These are phyloP conservation scores for Nicotiana otophora DNA, from an alignment of 257 asterid species.

Conservation along the genomic window DNA sequence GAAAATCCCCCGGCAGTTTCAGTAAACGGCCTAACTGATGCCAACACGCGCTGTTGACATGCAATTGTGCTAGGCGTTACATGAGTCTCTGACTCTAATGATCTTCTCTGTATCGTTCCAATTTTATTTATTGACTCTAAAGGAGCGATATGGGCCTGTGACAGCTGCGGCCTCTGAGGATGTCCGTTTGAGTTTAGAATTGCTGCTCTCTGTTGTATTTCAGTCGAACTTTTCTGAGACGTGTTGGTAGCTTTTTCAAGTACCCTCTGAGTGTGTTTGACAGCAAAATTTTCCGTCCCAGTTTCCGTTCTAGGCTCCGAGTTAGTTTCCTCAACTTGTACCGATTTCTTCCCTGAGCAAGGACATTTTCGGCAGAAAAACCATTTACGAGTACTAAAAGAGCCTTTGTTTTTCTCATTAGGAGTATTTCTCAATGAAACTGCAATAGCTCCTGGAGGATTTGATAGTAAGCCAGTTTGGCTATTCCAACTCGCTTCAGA, in stretches of 20 bases:
- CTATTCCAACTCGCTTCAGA: constrained; percentile 96
- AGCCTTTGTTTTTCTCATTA: constrained; percentile 19
- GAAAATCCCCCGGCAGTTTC: constrained; percentile 41
- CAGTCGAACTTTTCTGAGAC: constrained; percentile 18
- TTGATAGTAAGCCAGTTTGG: constrained; percentile 60
- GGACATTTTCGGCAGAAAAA: constrained; percentile 60
- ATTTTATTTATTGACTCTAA: neutral
- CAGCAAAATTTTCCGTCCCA: neutral
- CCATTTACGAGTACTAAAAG: constrained; percentile 33
- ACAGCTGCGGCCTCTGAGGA: neutral
- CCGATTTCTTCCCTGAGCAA: constrained; percentile 62
- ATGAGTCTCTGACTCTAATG: constrained; percentile 12
- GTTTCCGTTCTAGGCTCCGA: neutral
- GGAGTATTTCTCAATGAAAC: constrained; percentile 34
- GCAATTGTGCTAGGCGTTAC: constrained; percentile 21
- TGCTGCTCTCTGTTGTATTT: constrained; percentile 10
- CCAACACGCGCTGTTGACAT: constrained; percentile 42
- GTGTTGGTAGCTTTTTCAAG: constrained; percentile 5
- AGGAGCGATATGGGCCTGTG: neutral
- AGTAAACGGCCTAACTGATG: constrained; percentile 33
- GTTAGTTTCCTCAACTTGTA: constrained; percentile 45
- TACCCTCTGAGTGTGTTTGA: constrained; percentile 8
- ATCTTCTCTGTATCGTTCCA: constrained; percentile 5
- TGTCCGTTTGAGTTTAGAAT: neutral
- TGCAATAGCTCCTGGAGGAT: constrained; percentile 47